Base-by-base conservation (phyloP, 208 protist species). In the Acanthamoeba sp. region DNA sequence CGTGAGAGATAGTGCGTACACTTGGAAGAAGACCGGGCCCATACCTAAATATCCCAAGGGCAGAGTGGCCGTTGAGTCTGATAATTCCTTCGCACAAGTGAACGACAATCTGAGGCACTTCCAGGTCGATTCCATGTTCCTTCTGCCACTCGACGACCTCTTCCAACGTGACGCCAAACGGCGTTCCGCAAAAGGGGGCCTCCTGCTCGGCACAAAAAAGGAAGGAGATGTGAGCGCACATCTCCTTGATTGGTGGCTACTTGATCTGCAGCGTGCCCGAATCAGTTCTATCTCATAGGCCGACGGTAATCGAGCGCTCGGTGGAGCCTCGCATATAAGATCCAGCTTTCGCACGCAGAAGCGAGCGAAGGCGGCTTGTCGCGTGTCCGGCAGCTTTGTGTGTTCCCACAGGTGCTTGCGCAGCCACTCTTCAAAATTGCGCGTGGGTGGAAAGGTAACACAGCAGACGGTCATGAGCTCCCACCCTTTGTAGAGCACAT, bases 401-500 rank as follows among this genome's bases (percentile, higher is more conserved):
- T 59, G 38, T 27, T 87, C 78, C 78, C 40, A 59, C 18, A 87
- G 32, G 34, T 64, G 50, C 73, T 94, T 94, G 73, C 66, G 71
- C 18, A 94, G 52, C 71, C 73, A 94, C n/a, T 66, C 91, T 71
- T 94, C 91, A 85, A 94, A 94, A 50, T 88, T 94, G 52, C 42
- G 48, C 1, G 91, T 88, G 1, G 91, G 91, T 16, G 66, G 45
- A 29, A 94, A 94, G 55, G 91, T 78, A 14, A 93, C 32, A 27
- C 90, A 93, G 90, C 90, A 93, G 9, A 93, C 22, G 34, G 34
- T 48, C 66, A 93, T 76, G 29, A 93, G 48, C 45, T 93, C 64
- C 90, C 90, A 93, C n/a, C 90, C 90, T 57, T 93, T 93, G 71
- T 93, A 93, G 24, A 80, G 73, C 2, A 87, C 45, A 7, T 87